phyloP scores from a whole-genome alignment of 1,284 basidiomycete genomes.

The Rhodotorula sp. region DNA sequence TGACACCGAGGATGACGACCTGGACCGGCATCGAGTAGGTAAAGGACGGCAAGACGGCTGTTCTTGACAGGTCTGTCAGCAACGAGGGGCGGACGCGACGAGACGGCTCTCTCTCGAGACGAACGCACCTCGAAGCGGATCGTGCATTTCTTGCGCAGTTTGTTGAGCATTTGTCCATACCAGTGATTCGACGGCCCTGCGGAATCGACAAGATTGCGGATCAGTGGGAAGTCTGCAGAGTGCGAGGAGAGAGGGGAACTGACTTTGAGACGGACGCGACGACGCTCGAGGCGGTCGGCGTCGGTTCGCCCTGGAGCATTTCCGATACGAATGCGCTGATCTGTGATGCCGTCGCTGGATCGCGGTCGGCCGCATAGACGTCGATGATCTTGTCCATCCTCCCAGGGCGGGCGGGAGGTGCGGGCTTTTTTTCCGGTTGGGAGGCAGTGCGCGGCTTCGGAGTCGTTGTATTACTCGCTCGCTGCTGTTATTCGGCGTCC shows the following conservation, averaged over 20 bases:
- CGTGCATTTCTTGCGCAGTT: not conserved
- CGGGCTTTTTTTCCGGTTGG: too few relatives aligned
- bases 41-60: constrained; percentile 46
- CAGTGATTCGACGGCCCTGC: constrained; percentile 14
- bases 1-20: constrained; percentile 80
- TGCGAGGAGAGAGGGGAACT: constrained; percentile 2
- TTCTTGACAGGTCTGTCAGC: constrained; percentile 36
- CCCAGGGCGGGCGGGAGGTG: too few relatives aligned
- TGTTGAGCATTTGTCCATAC: not conserved
- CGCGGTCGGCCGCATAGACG: not conserved
- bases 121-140: constrained; percentile 25
- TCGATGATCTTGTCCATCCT: not conserved
- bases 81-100: too few relatives aligned
- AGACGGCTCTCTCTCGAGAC: not conserved
- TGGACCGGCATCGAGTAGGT: constrained; percentile 87
- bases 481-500: too few relatives aligned
- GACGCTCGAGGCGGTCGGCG: constrained; percentile 1
- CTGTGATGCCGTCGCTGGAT: not conserved
- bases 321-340: not conserved
- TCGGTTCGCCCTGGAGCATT: not conserved
- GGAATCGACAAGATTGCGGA: too few relatives aligned
- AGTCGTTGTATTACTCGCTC: too few relatives aligned
- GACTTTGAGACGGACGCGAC: constrained; percentile 2
- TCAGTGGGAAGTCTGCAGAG: not conserved
- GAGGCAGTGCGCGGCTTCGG: too few relatives aligned